These are phyloP conservation scores for Balamuthia mandrillaris DNA, from an alignment of 208 protist species.

Conservation along the genomic window DNA sequence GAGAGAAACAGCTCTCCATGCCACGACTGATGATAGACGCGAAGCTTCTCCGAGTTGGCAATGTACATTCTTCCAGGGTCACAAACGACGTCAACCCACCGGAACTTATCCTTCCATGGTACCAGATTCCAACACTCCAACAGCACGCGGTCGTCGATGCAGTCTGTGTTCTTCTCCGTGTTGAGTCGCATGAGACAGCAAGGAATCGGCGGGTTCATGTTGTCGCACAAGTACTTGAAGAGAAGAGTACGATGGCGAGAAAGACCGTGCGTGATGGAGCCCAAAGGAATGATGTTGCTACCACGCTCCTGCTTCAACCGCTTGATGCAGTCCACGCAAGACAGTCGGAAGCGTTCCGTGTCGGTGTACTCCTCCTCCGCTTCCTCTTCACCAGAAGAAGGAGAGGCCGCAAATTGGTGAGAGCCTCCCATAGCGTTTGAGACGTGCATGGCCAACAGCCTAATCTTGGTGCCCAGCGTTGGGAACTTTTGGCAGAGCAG, in stretches of 20 bases:
- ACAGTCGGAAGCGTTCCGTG: not conserved
- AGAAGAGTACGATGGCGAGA: constrained; percentile 2
- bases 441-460: not conserved
- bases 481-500: constrained; percentile 30
- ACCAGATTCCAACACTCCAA: too few species aligned
- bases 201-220: not conserved
- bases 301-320: not conserved
- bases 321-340: not conserved
- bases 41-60: too few species aligned
- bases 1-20: too few species aligned
- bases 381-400: not conserved
- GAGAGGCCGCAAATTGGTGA: not conserved
- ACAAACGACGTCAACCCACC: too few species aligned
- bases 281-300: not conserved
- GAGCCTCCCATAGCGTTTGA: not conserved
- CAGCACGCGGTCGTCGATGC: too few species aligned
- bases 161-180: too few species aligned
- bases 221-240: constrained; percentile 16
- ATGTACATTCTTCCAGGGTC: too few species aligned
- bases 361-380: not conserved
- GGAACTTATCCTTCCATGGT: too few species aligned
- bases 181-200: too few species aligned
- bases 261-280: not conserved
- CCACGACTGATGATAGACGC: too few species aligned
- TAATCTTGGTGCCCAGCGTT: constrained; percentile 16